These are phyloP conservation scores for Solidago caesia DNA, from an alignment of 129 eudicot species.

Conservation along the genomic window DNA sequence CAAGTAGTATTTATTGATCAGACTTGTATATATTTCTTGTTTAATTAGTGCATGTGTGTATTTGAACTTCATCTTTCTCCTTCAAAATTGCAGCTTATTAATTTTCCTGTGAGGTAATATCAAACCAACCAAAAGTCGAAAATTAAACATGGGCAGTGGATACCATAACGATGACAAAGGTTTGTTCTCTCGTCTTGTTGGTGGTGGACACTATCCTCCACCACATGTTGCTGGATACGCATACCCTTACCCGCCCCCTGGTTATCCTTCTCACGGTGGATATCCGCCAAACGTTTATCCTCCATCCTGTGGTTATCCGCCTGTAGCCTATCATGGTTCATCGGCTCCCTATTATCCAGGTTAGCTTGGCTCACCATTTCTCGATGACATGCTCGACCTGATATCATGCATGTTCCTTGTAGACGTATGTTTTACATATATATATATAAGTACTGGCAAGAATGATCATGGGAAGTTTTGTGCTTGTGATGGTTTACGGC, in stretches of 20 bases:
- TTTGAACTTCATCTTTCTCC: no score
- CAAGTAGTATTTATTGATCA: no score
- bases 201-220: slow-evolving; percentile 49
- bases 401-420: neutral
- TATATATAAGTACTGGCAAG: no score
- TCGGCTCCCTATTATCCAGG: slow-evolving; percentile 32
- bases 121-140: neutral
- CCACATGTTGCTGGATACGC: slow-evolving; percentile 27
- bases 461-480: no score
- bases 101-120: neutral
- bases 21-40: no score
- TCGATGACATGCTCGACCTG: neutral
- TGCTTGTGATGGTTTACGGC: neutral
- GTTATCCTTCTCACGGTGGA: slow-evolving; percentile 21
- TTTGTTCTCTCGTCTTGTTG: slow-evolving; percentile 41
- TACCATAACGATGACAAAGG: slow-evolving; percentile 50
- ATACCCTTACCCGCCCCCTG: slow-evolving; percentile 36
- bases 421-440: no score
- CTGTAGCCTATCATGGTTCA: slow-evolving; percentile 13
- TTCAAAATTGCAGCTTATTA: no score
- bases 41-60: no score
- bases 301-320: slow-evolving; percentile 22
- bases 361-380: neutral
- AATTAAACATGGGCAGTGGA: slow-evolving; percentile 20
- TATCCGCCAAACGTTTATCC: slow-evolving; percentile 29